A percentile compares a stretch with the other conserved stretches of the same genome.
phyloP scores from a whole-genome alignment of 1,284 basidiomycete genomes.

The Rhodotorula sp. region DNA sequence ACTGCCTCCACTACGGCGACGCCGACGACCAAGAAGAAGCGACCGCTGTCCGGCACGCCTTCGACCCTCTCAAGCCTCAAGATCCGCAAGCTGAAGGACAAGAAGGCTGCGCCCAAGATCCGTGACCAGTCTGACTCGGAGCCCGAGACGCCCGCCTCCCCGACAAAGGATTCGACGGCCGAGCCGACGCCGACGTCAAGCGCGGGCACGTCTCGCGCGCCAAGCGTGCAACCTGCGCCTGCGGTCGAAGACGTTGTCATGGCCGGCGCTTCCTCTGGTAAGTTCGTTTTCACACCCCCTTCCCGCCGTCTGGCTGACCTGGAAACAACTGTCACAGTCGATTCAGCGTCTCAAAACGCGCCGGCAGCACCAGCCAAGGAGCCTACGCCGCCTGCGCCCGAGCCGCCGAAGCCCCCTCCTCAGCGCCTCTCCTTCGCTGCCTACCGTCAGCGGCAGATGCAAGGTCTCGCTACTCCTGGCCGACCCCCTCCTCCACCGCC shows the following conservation, averaged over 20 bases:
- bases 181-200: constrained; percentile 1
- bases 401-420: constrained; percentile 28
- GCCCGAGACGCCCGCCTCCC: background rate
- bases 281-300: background rate
- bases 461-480: background rate
- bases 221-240: background rate
- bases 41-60: background rate
- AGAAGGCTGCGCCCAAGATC: constrained; percentile 1
- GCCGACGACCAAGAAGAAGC: constrained; percentile 19
- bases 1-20: background rate
- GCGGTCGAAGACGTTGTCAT: background rate
- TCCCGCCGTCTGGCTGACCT: background rate
- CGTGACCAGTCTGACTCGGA: constrained; percentile 11
- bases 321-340: background rate
- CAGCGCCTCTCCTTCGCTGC: constrained; percentile 42
- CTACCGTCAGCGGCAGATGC: constrained; percentile 39
- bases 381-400: constrained; percentile 19
- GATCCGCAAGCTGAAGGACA: constrained; percentile 25
- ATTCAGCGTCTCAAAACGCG: background rate
- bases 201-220: constrained; percentile 9
- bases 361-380: background rate
- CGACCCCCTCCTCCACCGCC: background rate
- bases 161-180: background rate
- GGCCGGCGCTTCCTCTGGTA: background rate
- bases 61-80: constrained; percentile 14